Base-by-base conservation (phyloP, 2,329 filamentous ascomycete genomes). In the Pestalotiopsis sp. region DNA sequence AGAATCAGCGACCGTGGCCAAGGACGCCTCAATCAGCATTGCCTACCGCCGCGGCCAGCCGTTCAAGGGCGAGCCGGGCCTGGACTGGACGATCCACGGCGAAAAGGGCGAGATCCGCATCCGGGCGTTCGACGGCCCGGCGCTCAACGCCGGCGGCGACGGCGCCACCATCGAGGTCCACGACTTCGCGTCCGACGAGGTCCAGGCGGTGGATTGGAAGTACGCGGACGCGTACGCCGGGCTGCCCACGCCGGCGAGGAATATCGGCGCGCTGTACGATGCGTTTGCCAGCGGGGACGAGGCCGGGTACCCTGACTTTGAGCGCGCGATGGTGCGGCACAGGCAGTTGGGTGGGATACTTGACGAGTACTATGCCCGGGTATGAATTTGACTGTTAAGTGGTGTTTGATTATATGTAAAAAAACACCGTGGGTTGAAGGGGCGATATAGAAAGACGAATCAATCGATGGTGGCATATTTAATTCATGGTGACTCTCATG, bases 191-290 rank as follows among this genome's bases (percentile, higher is more conserved):
- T 84, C 78, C 0, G 81, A 83, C 52, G 71, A 80, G 25, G 77
- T 86, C 2, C 81, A 85, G n/a, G 71, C 79, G 4, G 73, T 86
- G 0, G 71, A 79, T 0, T 83, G 82, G 77, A 73, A 78, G 4
- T 87, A 82, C 78, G 76, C 78, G 4, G 41, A 45, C 58, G 80
- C 81, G 11, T 84, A 82, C 74, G 84, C 83, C 71, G 77, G 81
- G 4, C 69, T 87, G n/a, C 81, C 84, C 0, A 23, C 81, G 1
- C 71, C 77, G 2, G 82, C 81, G 0, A 80, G 84, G 67, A 86
- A 83, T 71, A 84, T 90, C 45, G 88, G 82, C 0, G 81, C 80
- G 14, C 72, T 89, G 0, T 91, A 90, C 77, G 88, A 91, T 70
- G 81, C 79, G 1, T 88, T 84, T 78, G 84, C 85, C 14, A 57